Conservation (phyloP, 164 flowering plant genomes). For the grape (Vitis vinifera) region DNA sequence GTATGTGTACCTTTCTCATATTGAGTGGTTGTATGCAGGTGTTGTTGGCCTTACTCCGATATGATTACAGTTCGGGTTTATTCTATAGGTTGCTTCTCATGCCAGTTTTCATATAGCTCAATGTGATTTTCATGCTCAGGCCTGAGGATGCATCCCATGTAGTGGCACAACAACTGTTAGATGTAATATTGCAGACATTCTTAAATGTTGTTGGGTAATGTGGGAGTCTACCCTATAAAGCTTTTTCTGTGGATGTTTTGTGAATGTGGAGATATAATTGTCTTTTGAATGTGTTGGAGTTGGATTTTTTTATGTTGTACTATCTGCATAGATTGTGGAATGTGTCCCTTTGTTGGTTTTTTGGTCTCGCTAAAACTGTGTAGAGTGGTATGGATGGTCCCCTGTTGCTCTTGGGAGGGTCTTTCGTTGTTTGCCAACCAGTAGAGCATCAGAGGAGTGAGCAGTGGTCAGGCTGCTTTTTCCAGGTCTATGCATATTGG, state of each 20-base stretch:
- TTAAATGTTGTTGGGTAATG: not conserved
- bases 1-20: not conserved
- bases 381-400: too few relatives aligned
- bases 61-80: constrained; percentile 14
- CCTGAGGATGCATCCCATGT: not conserved
- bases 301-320: not conserved
- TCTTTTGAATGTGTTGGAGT: not conserved
- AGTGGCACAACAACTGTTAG: not conserved
- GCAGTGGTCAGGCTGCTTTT: too few relatives aligned
- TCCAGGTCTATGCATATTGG: too few relatives aligned
- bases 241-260: not conserved
- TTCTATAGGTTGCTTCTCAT: constrained; percentile 7
- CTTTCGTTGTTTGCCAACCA: too few relatives aligned
- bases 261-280: not conserved
- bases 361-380: too few relatives aligned
- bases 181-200: not conserved
- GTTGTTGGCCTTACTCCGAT: constrained; percentile 48
- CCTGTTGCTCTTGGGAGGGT: too few relatives aligned
- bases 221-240: not conserved
- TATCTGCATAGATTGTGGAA: not conserved
- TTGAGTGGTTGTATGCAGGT: constrained; percentile 26
- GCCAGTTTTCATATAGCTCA: constrained; percentile 12
- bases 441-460: too few relatives aligned
- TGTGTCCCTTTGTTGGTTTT: too few relatives aligned
- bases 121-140: not conserved